These are phyloP conservation scores for Sugiyamaella valdiviana DNA, from an alignment of 805 yeast genomes.

Conservation along the genomic window DNA sequence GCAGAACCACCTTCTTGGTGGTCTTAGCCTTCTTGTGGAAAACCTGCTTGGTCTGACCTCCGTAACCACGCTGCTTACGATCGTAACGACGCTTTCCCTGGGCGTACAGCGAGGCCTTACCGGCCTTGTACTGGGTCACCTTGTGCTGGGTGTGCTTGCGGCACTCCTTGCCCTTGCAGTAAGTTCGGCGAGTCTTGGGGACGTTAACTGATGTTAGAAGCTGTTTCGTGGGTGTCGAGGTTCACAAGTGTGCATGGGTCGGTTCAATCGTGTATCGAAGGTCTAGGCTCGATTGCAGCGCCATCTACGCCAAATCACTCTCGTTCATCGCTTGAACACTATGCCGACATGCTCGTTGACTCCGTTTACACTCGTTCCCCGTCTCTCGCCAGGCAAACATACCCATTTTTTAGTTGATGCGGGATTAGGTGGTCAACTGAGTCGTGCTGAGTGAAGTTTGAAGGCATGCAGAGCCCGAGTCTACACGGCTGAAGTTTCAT, in stretches of 20 bases:
- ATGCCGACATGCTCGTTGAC: too few relatives aligned
- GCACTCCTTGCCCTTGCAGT: conserved; percentile 99
- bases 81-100: conserved; percentile 99
- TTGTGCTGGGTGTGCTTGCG: conserved; percentile 99
- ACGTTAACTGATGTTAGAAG: conserved; percentile 72
- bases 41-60: conserved; percentile 99
- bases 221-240: neutral
- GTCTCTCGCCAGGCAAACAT: neutral
- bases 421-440: neutral
- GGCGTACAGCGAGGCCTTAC: conserved; percentile 98
- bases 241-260: neutral
- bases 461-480: neutral
- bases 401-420: neutral
- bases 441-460: neutral
- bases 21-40: conserved; percentile 99
- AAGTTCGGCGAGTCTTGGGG: conserved; percentile 99
- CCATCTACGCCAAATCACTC: too few relatives aligned
- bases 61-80: conserved; percentile 99
- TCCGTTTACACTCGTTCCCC: neutral
- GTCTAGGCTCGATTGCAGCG: neutral
- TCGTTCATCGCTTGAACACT: neutral
- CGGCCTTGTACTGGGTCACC: conserved; percentile 99
- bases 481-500: neutral
- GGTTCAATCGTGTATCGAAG: neutral
- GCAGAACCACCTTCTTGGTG: conserved; percentile 98